phyloP scores from a whole-genome alignment of 225 moss, liverwort and hornwort species.

The Marchantia paleacea region DNA sequence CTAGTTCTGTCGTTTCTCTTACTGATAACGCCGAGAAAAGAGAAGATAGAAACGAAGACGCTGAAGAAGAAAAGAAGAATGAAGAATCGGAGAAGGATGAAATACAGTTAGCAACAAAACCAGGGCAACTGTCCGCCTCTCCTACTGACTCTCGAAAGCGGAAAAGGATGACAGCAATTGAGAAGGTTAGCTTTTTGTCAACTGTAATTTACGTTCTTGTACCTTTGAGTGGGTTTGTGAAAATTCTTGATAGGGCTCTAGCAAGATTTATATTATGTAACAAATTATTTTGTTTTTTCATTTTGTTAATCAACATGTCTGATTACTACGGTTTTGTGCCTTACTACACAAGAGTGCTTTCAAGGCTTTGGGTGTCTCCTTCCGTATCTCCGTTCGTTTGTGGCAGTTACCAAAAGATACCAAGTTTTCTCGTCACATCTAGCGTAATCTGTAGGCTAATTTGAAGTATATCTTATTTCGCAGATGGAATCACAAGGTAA shows the following conservation, averaged over 20 bases:
- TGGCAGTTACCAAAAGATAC: no score
- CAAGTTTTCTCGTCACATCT: neutral
- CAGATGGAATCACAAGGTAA: conserved; percentile 14
- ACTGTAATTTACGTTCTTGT: neutral
- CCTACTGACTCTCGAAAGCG: conserved; percentile 72
- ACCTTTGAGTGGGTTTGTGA: neutral
- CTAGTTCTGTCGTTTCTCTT: conserved; percentile 24
- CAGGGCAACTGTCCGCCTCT: conserved; percentile 58
- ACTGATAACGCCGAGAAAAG: conserved; percentile 46
- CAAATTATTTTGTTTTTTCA: no score
- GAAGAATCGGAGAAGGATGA: conserved; percentile 45
- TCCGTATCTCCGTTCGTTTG: neutral
- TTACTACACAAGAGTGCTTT: no score
- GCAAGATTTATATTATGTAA: no score
- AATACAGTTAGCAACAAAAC: conserved; percentile 20
- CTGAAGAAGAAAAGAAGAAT: conserved; percentile 49
- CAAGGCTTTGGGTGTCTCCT: no score
- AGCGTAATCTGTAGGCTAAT: neutral
- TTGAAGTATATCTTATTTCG: neutral
- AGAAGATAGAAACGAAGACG: conserved; percentile 43
- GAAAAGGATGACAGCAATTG: conserved; percentile 54
- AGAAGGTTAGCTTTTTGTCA: conserved; percentile 42
- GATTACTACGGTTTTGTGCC: no score
- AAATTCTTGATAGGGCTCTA: neutral
- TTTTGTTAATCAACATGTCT: no score